Evolutionary conservation across 2,329 filamentous ascomycete genomes (phyloP).

Genomic region (Chaetomium strumarium): DNA sequence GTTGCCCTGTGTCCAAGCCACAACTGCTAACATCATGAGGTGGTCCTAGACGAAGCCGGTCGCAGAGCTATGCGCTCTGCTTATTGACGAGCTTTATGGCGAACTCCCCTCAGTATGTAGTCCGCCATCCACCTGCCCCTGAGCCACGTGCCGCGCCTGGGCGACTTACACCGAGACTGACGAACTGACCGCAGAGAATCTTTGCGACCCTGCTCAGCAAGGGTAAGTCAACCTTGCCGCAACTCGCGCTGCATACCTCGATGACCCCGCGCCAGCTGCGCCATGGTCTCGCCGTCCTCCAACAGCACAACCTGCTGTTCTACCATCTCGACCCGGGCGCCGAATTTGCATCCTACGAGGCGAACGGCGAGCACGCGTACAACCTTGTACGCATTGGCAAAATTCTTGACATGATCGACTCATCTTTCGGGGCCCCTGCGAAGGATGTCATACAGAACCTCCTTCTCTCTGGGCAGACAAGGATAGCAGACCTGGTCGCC

Average conservation of each 20-base stretch:
- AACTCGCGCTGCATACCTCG: conserved; percentile 65
- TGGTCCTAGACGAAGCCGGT: conserved; percentile 60
- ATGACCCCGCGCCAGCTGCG: conserved; percentile 70
- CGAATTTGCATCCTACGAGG: conserved; percentile 70
- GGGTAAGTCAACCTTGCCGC: conserved; percentile 67
- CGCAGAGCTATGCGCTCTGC: conserved; percentile 81
- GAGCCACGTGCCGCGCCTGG: background rate
- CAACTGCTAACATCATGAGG: conserved; percentile 26
- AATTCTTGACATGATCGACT: conserved; percentile 69
- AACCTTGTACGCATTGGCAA: conserved; percentile 75
- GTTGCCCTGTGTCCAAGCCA: background rate
- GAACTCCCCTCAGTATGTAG: conserved; percentile 80
- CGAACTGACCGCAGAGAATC: conserved; percentile 58
- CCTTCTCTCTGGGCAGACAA: conserved; percentile 70
- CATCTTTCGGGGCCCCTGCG: conserved; percentile 67
- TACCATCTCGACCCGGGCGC: conserved; percentile 61
- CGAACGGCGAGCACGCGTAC: conserved; percentile 75
- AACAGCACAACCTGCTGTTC: conserved; percentile 82
- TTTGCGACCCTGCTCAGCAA: conserved; percentile 71
- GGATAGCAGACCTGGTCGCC: conserved; percentile 62
- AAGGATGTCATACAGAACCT: conserved; percentile 69
- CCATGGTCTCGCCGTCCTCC: conserved; percentile 74
- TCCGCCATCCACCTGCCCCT: background rate
- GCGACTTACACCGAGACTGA: conserved; percentile 4
- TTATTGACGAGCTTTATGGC: conserved; percentile 85